Base-by-base conservation (phyloP, 371 early-diverging fungal species). In the Syncephalis fuscata region DNA sequence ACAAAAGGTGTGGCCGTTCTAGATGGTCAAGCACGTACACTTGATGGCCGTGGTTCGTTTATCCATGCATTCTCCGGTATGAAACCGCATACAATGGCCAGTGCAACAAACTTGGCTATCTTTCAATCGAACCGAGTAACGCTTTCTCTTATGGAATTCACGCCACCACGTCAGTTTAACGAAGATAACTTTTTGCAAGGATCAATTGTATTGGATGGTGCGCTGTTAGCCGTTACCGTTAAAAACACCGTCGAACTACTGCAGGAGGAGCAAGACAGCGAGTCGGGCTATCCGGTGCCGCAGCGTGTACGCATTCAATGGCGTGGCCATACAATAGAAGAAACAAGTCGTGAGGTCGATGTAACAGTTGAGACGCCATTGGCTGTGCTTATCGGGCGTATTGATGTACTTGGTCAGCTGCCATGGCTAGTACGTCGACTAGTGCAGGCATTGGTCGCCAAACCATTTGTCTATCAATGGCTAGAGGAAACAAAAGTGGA, bases 401-500 rank as follows among this genome's bases (percentile, higher is more conserved):
- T 93, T 45, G 92, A 96, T 57, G 73, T 93, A 23, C 60, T 95
- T 44, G 67, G 76, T 25, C 85, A 89, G 60, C 73, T 95, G 51
- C 92, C 94, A 21, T 92, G 73, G 65, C 61, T 92, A 43, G 48
- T 95, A 37, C 76, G 86, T 50, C 88, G 85, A 59, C 60, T 91
- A 46, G 82, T 95, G 27, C 88, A 93, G 55, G 76, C 87, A 0
- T 80, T 93, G 55, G 78, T 96, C 39, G 87, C 92, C 39, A 86
- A 86, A 59, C 96, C 96, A 16, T 92, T 79, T 55, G 70, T 88
- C 44, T 96, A 89, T 64, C 87, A 90, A 65, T 92, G 32, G 32
- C 32, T 32, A 11, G 7, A 32, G 11, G 32, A 32, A 32, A 32
- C 32, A 11, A 32, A 32, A 32, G 11, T 11, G 85, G 76, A 68